Conservation (phyloP, 352 stramenopile species). For the Blastocystis sp. region DNA sequence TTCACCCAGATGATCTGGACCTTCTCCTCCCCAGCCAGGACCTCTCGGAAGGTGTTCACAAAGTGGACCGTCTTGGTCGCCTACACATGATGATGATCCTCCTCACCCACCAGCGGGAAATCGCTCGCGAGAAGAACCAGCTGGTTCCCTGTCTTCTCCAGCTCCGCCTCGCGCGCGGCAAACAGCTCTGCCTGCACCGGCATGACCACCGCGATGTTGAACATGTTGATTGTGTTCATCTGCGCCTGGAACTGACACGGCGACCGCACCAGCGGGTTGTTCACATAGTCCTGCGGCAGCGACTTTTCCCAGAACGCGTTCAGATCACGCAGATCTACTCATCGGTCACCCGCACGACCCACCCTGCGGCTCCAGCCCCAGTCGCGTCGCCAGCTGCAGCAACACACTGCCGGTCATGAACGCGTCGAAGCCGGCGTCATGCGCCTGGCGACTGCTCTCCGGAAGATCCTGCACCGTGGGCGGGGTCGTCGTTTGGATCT, state of each 20-base stretch:
- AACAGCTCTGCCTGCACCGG: neutral
- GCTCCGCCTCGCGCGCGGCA: neutral
- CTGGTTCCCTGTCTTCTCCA: neutral
- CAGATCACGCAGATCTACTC: slow-evolving; percentile 17
- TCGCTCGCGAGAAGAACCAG: neutral
- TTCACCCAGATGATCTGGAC: slow-evolving; percentile 13
- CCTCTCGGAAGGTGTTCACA: neutral
- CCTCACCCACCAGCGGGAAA: neutral
- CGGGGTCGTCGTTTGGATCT: neutral
- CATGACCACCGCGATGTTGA: neutral
- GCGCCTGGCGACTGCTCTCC: neutral
- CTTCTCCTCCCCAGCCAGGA: neutral
- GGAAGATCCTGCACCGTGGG: neutral
- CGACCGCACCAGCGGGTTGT: neutral
- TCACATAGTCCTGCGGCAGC: neutral
- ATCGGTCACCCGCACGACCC: neutral
- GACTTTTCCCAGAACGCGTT: neutral
- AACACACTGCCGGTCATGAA: slow-evolving; percentile 32
- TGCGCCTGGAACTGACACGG: slow-evolving; percentile 25
- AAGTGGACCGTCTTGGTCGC: neutral
- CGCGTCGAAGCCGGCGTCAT: slow-evolving; percentile 34
- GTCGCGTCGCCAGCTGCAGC: neutral
- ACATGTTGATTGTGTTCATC: slow-evolving; percentile 44
- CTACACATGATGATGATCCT: neutral
- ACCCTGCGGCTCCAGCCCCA: neutral